Base-by-base conservation (phyloP, 1,284 basidiomycete species). In the Microstroma glucosiphilum region DNA sequence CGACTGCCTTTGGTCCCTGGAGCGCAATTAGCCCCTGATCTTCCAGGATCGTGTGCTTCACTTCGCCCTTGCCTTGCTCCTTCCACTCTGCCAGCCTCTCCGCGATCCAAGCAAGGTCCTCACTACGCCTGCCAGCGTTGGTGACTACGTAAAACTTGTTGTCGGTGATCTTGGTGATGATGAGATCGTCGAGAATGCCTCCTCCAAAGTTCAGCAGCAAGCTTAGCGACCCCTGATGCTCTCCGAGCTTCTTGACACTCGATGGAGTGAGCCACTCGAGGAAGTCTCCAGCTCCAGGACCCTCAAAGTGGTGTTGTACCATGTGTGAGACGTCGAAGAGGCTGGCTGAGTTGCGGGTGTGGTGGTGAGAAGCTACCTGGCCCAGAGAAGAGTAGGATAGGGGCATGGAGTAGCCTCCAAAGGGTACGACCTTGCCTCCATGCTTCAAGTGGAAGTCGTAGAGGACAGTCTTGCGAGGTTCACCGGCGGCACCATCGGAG, bases 321-420 rank as follows among this genome's bases (percentile, higher is more conserved):
- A 99, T 98, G 82, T 99, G 94, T 40, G 91, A 91, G 41, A 99
- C 96, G 78, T 99, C 94, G 79, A 99, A 99, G 30, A 98, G 83
- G 1, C 93, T 93, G 0, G 86, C 90, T 41, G 85, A 85, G 6
- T 83, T 85, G 41, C 96, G 87, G 60, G 96, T 90, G 78, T 97
- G 90, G 60, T 89, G 86, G 80, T 99, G 94, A 68, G 91, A 93
- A 1, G 89, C 87, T 58, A 92, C 61, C 66, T 65, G 73, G 21
- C 64, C 74, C n/a, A 75, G 84, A 17, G 87, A 88, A 26, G 65
- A 66, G 76, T 96, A 99, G 4, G 85, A 82, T 59, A 99, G 83
- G 0, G 94, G 94, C 94, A 99, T 99, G 13, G 86, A 86, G 80
- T 87, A 97, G 3, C 94, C 94, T 1, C 91, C 93, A 79, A 97